A percentile compares a stretch with the other conserved stretches of the same genome.
Evolutionary conservation across 345 rosid species (phyloP).

Genomic region (Mercurialis annua): DNA sequence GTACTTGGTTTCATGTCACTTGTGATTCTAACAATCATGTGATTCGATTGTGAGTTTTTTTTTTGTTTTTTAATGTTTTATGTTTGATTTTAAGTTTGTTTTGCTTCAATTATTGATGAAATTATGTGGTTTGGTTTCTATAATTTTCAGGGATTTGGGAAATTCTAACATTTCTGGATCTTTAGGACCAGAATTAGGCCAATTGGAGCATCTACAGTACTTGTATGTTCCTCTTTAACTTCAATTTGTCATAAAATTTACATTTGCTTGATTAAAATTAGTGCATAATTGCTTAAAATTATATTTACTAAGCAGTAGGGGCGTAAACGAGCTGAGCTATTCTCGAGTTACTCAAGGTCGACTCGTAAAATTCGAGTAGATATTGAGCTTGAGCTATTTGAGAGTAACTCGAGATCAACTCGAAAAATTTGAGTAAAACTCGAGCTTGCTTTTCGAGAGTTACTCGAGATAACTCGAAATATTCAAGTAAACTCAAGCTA

Average conservation of each 20-base stretch:
- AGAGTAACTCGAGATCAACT: too few species aligned
- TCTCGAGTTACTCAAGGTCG: too few species aligned
- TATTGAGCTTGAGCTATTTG: too few species aligned
- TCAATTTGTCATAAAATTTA: neutral
- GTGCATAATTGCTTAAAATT: neutral
- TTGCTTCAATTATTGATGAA: neutral
- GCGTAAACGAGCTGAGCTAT: too few species aligned
- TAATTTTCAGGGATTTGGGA: slow-evolving; percentile 57
- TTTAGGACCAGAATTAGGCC: slow-evolving; percentile 64
- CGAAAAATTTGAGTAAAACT: too few species aligned
- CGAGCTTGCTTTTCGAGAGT: too few species aligned
- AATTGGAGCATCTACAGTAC: slow-evolving; percentile 61
- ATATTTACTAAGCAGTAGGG: too few species aligned
- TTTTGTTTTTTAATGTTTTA: neutral
- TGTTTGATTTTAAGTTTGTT: neutral
- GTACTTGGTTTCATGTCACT: slow-evolving; percentile 85
- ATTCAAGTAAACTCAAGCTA: too few species aligned
- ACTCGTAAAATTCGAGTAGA: too few species aligned
- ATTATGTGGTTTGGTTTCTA: neutral
- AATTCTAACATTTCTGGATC: slow-evolving; percentile 64
- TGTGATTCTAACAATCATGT: slow-evolving; percentile 69
- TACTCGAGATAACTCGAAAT: too few species aligned
- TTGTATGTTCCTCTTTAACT: slow-evolving; percentile 33
- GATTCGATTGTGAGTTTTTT: slow-evolving; percentile 46
- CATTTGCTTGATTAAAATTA: neutral